Conservation (phyloP, 164 flowering plant species). For the Liriodendron chinense region DNA sequence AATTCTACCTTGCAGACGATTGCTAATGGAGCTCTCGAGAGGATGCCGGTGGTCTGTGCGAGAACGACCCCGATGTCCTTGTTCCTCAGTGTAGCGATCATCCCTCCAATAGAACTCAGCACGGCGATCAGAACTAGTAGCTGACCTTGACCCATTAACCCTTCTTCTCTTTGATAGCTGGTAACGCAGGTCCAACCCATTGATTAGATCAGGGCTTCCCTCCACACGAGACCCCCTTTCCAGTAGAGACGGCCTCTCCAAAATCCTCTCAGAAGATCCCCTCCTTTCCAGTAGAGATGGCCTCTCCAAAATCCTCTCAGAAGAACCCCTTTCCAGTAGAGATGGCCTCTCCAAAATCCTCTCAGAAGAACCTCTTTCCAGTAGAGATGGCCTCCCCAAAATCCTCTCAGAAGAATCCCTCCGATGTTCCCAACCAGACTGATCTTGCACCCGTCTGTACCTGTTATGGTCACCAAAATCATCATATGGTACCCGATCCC, state of each 20-base stretch:
- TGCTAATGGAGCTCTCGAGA: constrained; percentile 43
- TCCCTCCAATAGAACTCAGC: constrained; percentile 24
- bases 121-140: constrained; percentile 40
- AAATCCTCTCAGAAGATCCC: no score
- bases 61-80: constrained; percentile 25
- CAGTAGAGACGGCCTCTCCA: constrained; percentile 22
- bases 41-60: constrained; percentile 37
- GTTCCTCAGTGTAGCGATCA: constrained; percentile 37
- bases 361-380: no score
- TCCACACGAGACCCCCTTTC: constrained; percentile 43
- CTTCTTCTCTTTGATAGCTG: constrained; percentile 62
- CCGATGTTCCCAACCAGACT: constrained; percentile 46
- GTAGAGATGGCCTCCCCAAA: no score
- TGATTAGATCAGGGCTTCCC: constrained; percentile 41
- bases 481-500: constrained; percentile 40
- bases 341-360: no score
- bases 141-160: constrained; percentile 55
- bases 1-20: constrained; percentile 69
- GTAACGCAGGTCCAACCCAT: constrained; percentile 57
- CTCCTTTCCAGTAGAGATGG: no score
- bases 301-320: no score
- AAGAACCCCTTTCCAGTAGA: no score
- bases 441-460: constrained; percentile 47
- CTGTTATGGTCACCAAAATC: constrained; percentile 44
- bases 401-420: constrained; percentile 35